These are phyloP conservation scores for Acer campestre DNA, from an alignment of 345 rosid species.

Conservation along the genomic window DNA sequence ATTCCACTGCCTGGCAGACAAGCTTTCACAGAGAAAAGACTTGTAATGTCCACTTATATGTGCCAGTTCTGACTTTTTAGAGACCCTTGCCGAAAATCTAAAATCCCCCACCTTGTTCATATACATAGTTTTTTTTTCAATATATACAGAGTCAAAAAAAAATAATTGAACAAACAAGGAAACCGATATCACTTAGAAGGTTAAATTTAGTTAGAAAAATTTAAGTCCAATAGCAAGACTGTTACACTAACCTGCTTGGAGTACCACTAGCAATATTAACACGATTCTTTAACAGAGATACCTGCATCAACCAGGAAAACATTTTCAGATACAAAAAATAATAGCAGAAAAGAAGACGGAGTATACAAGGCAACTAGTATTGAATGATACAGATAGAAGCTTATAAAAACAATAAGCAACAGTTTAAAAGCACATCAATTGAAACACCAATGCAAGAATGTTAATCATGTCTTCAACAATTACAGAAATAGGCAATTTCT, in stretches of 20 bases:
- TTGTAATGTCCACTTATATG: not conserved
- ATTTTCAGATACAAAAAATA: not conserved
- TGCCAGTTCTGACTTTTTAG: too few species aligned
- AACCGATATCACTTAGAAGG: not conserved
- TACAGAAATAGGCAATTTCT: not conserved
- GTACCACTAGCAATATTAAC: constrained; percentile 89
- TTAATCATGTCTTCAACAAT: not conserved
- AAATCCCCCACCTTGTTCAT: too few species aligned
- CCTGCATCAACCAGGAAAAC: constrained; percentile 43
- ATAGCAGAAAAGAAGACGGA: not conserved
- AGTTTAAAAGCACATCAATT: not conserved
- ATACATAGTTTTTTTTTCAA: too few species aligned
- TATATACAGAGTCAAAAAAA: not conserved
- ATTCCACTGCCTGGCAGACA: not conserved
- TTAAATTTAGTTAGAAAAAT: not conserved
- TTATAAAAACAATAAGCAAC: not conserved
- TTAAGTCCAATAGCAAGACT: not conserved
- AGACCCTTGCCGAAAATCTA: too few species aligned
- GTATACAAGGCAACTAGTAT: not conserved
- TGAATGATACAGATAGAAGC: not conserved
- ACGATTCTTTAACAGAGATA: constrained; percentile 62
- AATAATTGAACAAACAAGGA: not conserved
- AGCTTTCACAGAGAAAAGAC: not conserved
- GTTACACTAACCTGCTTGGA: constrained; percentile 69
- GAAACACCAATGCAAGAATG: not conserved